Evolutionary conservation across 495 filamentous ascomycete genomes (phyloP).

Genomic region (Lentithecium fluviatile): DNA sequence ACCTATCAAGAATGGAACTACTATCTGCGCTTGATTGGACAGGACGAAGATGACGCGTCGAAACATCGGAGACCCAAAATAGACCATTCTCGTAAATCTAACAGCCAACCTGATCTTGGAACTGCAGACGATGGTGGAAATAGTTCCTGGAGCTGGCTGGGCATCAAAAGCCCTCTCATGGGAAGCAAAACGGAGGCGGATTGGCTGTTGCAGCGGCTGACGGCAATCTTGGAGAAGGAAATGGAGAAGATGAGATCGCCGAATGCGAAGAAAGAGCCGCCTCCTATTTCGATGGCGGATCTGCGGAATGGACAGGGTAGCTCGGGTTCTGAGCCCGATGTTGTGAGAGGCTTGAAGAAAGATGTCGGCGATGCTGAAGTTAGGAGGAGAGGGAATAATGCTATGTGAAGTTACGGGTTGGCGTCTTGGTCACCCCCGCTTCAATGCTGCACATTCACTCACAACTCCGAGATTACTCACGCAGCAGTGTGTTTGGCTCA

Average conservation of each 20-base stretch:
- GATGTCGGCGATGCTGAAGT: conserved; percentile 1
- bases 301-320: conserved; percentile 1
- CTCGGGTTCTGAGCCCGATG: conserved; percentile 1
- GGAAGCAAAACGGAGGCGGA: conserved; percentile 70
- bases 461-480: too few relatives aligned
- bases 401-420: background rate
- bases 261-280: conserved; percentile 10
- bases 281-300: conserved; percentile 29
- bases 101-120: conserved; percentile 17
- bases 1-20: conserved; percentile 79
- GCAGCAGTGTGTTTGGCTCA: too few relatives aligned
- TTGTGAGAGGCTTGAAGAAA: background rate
- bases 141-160: conserved; percentile 73
- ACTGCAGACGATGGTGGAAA: conserved; percentile 38
- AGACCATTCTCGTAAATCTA: conserved; percentile 7
- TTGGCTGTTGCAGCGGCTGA: conserved; percentile 73
- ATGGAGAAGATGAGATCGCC: conserved; percentile 35
- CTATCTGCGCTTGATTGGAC: conserved; percentile 72
- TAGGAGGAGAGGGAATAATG: background rate
- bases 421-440: too few relatives aligned
- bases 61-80: conserved; percentile 35
- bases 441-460: too few relatives aligned
- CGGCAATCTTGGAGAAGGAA: conserved; percentile 66
- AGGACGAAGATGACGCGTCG: conserved; percentile 55
- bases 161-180: conserved; percentile 69